Conservation (phyloP, 2,329 filamentous ascomycete species). For the Zymoseptoria tritici region DNA sequence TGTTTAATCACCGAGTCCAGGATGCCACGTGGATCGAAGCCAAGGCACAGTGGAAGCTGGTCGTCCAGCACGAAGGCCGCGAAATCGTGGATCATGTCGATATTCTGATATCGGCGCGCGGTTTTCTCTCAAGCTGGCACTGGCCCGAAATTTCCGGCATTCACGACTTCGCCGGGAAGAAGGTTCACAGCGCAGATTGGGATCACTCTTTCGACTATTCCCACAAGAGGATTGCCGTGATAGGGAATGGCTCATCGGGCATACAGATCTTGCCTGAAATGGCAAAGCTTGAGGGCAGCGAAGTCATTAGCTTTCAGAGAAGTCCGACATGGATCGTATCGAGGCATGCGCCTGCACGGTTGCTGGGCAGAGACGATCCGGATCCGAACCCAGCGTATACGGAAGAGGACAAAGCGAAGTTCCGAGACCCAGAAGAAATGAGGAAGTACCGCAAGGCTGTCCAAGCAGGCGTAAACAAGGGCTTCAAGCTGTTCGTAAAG, state of each 20-base stretch:
- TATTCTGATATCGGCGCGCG: conserved; percentile 30
- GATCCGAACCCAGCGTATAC: conserved; percentile 22
- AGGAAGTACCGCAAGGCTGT: conserved; percentile 39
- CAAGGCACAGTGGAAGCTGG: conserved; percentile 32
- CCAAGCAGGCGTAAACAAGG: conserved; percentile 37
- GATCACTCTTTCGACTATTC: conserved; percentile 25
- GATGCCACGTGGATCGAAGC: conserved; percentile 35
- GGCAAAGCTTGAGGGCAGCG: conserved; percentile 24
- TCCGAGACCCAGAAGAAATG: conserved; percentile 35
- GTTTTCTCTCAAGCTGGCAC: conserved; percentile 22
- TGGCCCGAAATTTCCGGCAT: conserved; percentile 33
- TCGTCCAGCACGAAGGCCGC: conserved; percentile 21
- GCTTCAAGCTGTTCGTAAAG: conserved; percentile 39
- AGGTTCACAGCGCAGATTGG: conserved; percentile 32
- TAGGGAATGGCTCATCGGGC: conserved; percentile 31
- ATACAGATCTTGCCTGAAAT: conserved; percentile 36
- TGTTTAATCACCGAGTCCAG: conserved; percentile 33
- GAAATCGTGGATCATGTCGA: conserved; percentile 28
- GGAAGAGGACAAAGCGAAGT: conserved; percentile 23
- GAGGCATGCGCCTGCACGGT: conserved; percentile 11
- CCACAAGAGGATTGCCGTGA: conserved; percentile 26
- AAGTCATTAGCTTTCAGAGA: conserved; percentile 32
- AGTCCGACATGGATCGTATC: conserved; percentile 34
- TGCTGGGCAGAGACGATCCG: conserved; percentile 15
- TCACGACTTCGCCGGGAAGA: conserved; percentile 29